Evolutionary conservation across 371 early-diverging fungal genomes (phyloP).

Genomic region (Lichtheimia corymbifera): DNA sequence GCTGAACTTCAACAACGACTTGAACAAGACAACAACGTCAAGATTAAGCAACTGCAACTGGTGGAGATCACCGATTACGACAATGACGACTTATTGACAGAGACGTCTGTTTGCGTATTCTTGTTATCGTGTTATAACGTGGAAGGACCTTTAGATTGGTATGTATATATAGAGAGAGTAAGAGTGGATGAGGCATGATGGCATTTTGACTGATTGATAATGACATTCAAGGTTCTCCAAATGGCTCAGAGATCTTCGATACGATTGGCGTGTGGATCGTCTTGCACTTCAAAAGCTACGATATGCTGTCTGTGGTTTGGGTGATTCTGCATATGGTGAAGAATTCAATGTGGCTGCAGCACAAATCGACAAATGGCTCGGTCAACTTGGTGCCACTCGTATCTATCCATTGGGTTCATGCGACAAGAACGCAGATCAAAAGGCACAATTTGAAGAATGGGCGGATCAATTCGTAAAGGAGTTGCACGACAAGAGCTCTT

Average conservation of each 20-base stretch:
- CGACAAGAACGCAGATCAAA: conserved; percentile 67
- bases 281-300: conserved; percentile 57
- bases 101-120: conserved; percentile 64
- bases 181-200: background rate
- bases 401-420: conserved; percentile 70
- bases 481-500: conserved; percentile 42
- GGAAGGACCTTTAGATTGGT: conserved; percentile 74
- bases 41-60: conserved; percentile 31
- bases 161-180: conserved; percentile 9
- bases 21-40: conserved; percentile 17
- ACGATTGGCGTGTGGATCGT: conserved; percentile 71
- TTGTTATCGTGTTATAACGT: conserved; percentile 74
- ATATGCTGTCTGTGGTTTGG: conserved; percentile 77
- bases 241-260: conserved; percentile 70
- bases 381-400: conserved; percentile 68
- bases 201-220: background rate
- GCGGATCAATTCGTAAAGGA: conserved; percentile 46
- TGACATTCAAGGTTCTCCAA: conserved; percentile 31
- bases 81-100: conserved; percentile 67
- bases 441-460: conserved; percentile 61
- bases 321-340: conserved; percentile 73
- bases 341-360: conserved; percentile 64
- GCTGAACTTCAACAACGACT: conserved; percentile 34
- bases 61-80: conserved; percentile 72
- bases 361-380: conserved; percentile 67